Evolutionary conservation across 768 basidiomycete genomes (phyloP), one percentile per base, ranked within the genome.

Genomic region (Xerocomus potaroensis): DNA sequence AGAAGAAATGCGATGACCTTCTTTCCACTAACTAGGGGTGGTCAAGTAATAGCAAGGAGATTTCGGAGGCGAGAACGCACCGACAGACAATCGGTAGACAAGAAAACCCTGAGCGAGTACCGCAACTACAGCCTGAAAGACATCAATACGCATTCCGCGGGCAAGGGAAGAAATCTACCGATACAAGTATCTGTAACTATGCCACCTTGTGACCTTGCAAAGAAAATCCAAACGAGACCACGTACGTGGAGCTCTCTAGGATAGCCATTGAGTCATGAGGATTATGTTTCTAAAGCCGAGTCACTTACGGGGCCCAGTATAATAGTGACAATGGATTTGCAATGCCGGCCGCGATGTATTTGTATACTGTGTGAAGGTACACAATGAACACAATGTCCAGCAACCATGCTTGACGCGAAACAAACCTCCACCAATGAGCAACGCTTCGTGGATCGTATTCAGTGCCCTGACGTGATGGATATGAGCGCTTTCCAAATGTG

Each of bases 171-270:
- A 24, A 9, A 18, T 4, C 6, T 35, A 47, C 46, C 40, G 40
- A 18, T 1, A 23, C 33, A 5, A 47, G 14, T 15, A 21, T 22
- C 11, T 47, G 46, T 14, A 47, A 7, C 46, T 47, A 5, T 5
- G 8, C 16, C 15, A 16, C 6, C 4, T n/a, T n/a, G n/a, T 34
- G 11, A 21, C 4, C 2, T 5, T 27, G 7, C 3, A 2, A 29
- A 14, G 27, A 23, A 23, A 18, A 2, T 4, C 8, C 4, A 10
- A 23, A 19, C 3, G 16, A 8, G 19, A 27, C 21, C 10, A 26
- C 38, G 33, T 8, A 47, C 45, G 7, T n/a, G 4, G 24, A 47
- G 31, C 24, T 47, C 45, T 15, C 45, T 47, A n/a, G n/a, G 21
- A 8, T 9, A 19, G 15, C 11, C 4, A 10, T 27, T 10, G 24